Evolutionary conservation across 805 yeast genomes (phyloP).

Genomic region (Pichia pseudocactophila): DNA sequence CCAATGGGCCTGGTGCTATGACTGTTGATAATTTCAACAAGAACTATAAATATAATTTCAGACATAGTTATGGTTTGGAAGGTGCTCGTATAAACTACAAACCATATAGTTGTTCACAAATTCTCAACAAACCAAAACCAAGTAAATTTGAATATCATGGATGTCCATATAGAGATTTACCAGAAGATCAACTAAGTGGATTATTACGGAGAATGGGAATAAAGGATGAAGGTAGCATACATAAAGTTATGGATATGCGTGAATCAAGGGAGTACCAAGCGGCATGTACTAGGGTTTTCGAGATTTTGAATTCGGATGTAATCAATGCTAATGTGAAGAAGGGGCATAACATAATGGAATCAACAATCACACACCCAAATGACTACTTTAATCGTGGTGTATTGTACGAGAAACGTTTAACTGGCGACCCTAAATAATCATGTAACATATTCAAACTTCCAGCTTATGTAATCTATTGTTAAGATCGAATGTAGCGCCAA

Average conservation of each 20-base stretch:
- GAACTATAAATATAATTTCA: constrained; percentile 79
- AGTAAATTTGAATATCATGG: constrained; percentile 70
- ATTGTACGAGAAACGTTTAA: constrained; percentile 36
- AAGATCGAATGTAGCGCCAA: no score
- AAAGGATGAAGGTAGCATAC: constrained; percentile 39
- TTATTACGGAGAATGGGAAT: constrained; percentile 60
- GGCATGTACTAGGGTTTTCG: constrained; percentile 88
- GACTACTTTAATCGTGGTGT: constrained; percentile 74
- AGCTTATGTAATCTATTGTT: no score
- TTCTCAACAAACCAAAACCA: constrained; percentile 65
- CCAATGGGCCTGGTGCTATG: constrained; percentile 38
- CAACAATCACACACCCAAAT: constrained; percentile 77
- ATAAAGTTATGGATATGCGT: constrained; percentile 60
- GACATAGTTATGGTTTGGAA: constrained; percentile 87
- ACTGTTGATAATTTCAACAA: constrained; percentile 72
- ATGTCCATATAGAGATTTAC: constrained; percentile 80
- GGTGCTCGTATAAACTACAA: constrained; percentile 81
- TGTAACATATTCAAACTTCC: neutral
- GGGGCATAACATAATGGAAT: constrained; percentile 41
- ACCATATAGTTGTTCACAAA: constrained; percentile 79
- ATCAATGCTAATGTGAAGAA: constrained; percentile 28
- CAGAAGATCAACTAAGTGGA: constrained; percentile 49
- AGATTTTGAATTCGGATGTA: constrained; percentile 47
- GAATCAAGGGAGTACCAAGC: constrained; percentile 63
- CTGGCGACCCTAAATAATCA: neutral